Percentiles rank a stretch among this genome's conserved stretches.
phyloP scores from a whole-genome alignment of 257 asterid species.

The Cruciata laevipes region DNA sequence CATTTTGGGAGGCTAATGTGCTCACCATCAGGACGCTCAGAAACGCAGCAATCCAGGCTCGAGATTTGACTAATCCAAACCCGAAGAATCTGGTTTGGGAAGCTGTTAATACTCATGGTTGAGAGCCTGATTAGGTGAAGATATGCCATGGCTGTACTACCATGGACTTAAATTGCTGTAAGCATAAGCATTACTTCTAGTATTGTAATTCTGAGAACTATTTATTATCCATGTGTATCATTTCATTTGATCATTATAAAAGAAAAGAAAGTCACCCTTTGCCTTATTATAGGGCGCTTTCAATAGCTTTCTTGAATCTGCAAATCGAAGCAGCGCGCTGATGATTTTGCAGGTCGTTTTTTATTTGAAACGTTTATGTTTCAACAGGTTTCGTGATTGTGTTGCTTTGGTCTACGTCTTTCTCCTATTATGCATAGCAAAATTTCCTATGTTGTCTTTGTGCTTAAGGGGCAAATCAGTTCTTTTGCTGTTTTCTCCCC shows the following conservation, averaged over 20 bases:
- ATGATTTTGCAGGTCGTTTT: not conserved
- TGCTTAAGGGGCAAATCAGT: not conserved
- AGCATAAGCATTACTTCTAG: constrained; percentile 6
- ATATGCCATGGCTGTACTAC: not conserved
- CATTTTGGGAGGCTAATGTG: constrained; percentile 67
- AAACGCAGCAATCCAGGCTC: constrained; percentile 71
- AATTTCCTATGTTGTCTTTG: not conserved
- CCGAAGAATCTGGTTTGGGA: constrained; percentile 84
- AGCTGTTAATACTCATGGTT: constrained; percentile 79
- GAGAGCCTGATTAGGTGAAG: constrained; percentile 7
- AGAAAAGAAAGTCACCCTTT: not conserved
- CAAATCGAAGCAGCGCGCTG: not conserved
- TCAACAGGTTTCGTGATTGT: not conserved
- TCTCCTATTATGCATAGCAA: not conserved
- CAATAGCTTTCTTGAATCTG: constrained; percentile 6
- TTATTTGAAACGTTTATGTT: not conserved
- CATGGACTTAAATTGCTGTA: not conserved
- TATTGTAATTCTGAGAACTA: constrained; percentile 1
- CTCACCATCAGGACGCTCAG: constrained; percentile 47
- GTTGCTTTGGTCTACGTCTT: not conserved
- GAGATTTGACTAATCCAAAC: constrained; percentile 54
- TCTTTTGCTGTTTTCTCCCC: not conserved
- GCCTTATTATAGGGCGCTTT: not conserved
- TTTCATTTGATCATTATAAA: not conserved
- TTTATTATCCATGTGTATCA: not conserved